Evolutionary conservation across 345 rosid genomes (phyloP), one percentile per base, ranked within the genome.

Genomic region (Passiflora organensis): DNA sequence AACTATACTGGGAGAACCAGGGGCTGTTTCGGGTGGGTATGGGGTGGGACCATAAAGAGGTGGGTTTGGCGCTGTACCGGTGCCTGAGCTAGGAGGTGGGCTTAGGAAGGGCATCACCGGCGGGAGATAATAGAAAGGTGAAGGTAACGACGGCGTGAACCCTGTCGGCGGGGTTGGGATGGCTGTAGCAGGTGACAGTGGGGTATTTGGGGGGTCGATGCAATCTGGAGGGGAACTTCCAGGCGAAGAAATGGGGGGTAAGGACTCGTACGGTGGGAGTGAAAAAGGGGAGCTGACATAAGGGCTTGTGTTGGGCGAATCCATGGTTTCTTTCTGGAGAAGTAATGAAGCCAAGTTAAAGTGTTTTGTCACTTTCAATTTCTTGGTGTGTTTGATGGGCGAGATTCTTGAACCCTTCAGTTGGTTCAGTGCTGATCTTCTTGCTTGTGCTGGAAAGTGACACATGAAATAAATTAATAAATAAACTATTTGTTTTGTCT

Each of bases 201-300:
- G 93, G 63, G 74, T 75, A 39, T 50, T 55, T 14, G 89, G 87
- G 20, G 90, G 88, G 58, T 69, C 57, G 64, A 63, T 36, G 21
- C 95, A 86, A 55, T 55, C 67, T 10, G 88, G 84, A 69, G 90
- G 76, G 58, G 81, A 47, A 55, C 65, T 71, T 62, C 49, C 59
- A 28, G 90, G 78, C 39, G 70, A 71, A 6, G 81, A 60, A 51
- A 58, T 55, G 15, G 89, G 89, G 2, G 83, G 48, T 13, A 83
- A 65, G 10, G 86, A 73, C 21, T 78, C 88, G 37, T 71, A 72
- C 12, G 95, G 86, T 32, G 88, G 78, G 55, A 84, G 54, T 59
- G 78, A 57, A 56, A 77, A 78, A 16, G 85, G 83, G 22, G 95
- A 75, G 53, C 76, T 72, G 15, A 84, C 79, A 25, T 78, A 69